Base-by-base conservation (phyloP, 768 basidiomycete species). In the Rhizopogon vinicolor region DNA sequence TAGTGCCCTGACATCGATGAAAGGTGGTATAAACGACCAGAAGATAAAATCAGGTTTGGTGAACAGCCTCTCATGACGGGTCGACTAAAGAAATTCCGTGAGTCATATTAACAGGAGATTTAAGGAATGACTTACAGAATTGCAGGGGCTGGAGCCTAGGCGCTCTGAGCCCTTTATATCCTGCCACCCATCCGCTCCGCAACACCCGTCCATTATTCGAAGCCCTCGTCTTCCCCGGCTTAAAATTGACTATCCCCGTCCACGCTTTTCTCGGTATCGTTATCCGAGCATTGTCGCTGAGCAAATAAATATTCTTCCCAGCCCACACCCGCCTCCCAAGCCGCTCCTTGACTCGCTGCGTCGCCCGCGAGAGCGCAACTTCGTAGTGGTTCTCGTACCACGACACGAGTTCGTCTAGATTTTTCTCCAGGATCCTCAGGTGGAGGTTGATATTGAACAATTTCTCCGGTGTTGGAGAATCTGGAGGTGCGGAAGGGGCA, bases 261-360 rank as follows among this genome's bases (percentile, higher is more conserved):
- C 87, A 90, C 13, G 63, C 59, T 43, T 74, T 65, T 44, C 75
- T 74, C 22, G 74, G 65, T 35, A 87, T 61, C 2, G 59, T 55
- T 22, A 69, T 57, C 39, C 79, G 77, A 16, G 54, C 12, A 10
- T 44, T 41, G 35, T 58, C 53, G n/a, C 61, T 60, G 28, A 64
- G 64, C 45, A 90, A 52, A 62, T 78, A 91, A 3, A 92, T 60
- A 52, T 83, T 71, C 66, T 80, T 83, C 33, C 67, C 74, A 5
- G 59, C 65, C 87, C 87, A 90, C 0, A 91, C 81, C 10, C 90
- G 82, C n/a, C 90, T 81, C 8, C 87, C 87, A n/a, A 91, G 70
- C 31, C 81, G 76, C 70, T 91, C 88, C 69, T 89, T 89, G n/a
- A 83, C 54, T 16, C 89, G 80, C 58, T 85, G 81, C 3, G 74